Base-by-base conservation (phyloP, 148 eudicot species). In the Vaccinium corymbosum region DNA sequence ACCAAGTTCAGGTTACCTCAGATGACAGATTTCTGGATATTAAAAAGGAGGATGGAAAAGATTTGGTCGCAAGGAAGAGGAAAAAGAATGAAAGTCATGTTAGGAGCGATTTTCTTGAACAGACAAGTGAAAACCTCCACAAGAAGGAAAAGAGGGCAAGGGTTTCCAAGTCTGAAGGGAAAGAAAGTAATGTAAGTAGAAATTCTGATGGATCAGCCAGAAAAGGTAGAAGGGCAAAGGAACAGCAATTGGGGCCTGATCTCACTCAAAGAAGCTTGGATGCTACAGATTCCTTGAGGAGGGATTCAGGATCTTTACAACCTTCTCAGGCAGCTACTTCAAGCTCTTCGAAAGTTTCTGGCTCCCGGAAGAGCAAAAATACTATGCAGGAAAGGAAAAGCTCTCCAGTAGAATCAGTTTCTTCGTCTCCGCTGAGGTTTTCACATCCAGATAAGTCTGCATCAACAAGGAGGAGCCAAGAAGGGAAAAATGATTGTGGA, bases 381-480 rank as follows among this genome's bases (percentile, higher is more conserved):
- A 89, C 80, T 84, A 59, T 82, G 70, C 92, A 90, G 88, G 98
- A 94, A 84, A 80, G 86, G 66, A 93, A 92, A 92, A 92, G 94
- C 82, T 97, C 99, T 25, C 99, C 99, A 25, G 95, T 97, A 83
- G 98, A 91, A 85, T 97, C 99, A 76, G 99, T 97, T 85, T 94
- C 98, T 82, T 97, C 99, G 52, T 97, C 98, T 85, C 98, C 99
- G 61, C 75, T 92, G 83, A 92, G 94, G 90, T 85, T 85, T 78
- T 83, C 87, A 76, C 88, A 88, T 85, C 74, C 87, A 55, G 93
- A 94, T 50, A 91, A 88, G 70, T 83, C 85, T 86, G 57, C 81
- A 55, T 82, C 87, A 70, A 82, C 61, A 13, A 80, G 55, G 74
- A 87, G 85, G 85, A 89, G 85, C 78, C 85, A 61, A 22, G 82